Base-by-base conservation (phyloP, 2,329 filamentous ascomycete species). In the Curvularia spicifera region DNA sequence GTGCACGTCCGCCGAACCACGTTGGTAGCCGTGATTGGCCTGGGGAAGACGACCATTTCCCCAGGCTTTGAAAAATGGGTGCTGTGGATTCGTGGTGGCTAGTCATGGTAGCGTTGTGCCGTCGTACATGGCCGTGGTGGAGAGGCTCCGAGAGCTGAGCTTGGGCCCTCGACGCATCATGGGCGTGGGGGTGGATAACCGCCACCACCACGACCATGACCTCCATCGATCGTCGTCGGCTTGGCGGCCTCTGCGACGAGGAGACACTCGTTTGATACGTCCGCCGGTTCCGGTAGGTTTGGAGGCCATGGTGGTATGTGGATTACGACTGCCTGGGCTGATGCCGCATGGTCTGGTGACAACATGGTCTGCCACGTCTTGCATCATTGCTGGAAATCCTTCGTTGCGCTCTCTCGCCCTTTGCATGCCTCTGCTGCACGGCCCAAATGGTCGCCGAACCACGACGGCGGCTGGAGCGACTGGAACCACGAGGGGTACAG, bases 281-380 rank as follows among this genome's bases (percentile, higher is more conserved):
- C 28, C 9, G 18, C 28, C 55, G 42, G 51, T 60, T 40, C 52
- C 18, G 52, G 43, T 40, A 33, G 15, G 28, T 49, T 51, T 35
- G 50, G 49, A 43, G 48, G 56, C 45, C 56, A 37, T 45, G 46
- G 39, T 45, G 51, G 47, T 39, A 57, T 48, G 37, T 53, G 59
- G 56, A 66, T 61, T 61, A 63, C 57, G 55, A 58, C 54, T 58
- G 28, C 44, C 40, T 55, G 63, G 53, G 64, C 66, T 70, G 69
- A 67, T 70, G 60, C 49, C 59, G 59, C 55, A 59, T 66, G 66
- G 57, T 67, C 68, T 71, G 65, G 68, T 74, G 72, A 72, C 64
- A 48, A 48, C 22, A 42, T 59, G 53, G 57, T 56, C 63, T 75
- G 71, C 74, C 73, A 76, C 72, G 71, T 75, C 70, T 72, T 67